Evolutionary conservation across 2,329 filamentous ascomycete genomes (phyloP).

Genomic region (Fusarium lyarnte): DNA sequence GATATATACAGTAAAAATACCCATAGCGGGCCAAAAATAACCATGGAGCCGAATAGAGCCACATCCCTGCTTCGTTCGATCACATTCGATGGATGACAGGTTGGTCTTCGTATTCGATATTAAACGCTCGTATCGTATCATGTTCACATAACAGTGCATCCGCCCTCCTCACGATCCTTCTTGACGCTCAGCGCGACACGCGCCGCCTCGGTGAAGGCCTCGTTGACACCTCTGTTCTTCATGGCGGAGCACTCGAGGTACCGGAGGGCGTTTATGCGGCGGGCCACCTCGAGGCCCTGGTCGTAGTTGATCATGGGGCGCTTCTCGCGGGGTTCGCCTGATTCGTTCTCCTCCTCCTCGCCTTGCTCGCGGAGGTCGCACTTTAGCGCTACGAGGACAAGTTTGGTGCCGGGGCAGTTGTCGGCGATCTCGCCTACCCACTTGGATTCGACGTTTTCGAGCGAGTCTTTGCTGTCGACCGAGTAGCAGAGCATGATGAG

Average conservation of each 20-base stretch:
- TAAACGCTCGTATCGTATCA: slow-evolving; percentile 30
- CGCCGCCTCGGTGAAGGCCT: slow-evolving; percentile 97
- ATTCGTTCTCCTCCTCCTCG: slow-evolving; percentile 73
- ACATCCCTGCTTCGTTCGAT: slow-evolving; percentile 16
- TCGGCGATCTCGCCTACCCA: slow-evolving; percentile 98
- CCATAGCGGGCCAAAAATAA: slow-evolving; percentile 4
- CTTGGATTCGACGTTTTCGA: slow-evolving; percentile 98
- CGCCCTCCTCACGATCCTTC: slow-evolving; percentile 70
- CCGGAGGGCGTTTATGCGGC: slow-evolving; percentile 89
- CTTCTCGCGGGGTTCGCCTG: slow-evolving; percentile 62
- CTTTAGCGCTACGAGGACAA: slow-evolving; percentile 95
- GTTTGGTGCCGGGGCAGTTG: slow-evolving; percentile 94
- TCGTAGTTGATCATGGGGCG: slow-evolving; percentile 87
- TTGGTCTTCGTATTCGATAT: slow-evolving; percentile 31
- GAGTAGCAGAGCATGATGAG: slow-evolving; percentile 99
- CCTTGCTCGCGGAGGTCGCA: slow-evolving; percentile 89
- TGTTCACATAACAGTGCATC: slow-evolving; percentile 68
- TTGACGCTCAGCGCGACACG: slow-evolving; percentile 85
- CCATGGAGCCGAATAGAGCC: slow-evolving; percentile 3
- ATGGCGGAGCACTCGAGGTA: slow-evolving; percentile 99
- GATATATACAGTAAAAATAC: slow-evolving; percentile 42
- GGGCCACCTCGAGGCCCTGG: slow-evolving; percentile 88
- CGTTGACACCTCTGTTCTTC: slow-evolving; percentile 97
- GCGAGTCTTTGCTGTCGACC: slow-evolving; percentile 93
- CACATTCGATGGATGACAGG: background rate